Percentiles rank a stretch among this genome's conserved stretches.
Conservation (phyloP, 345 rosid genomes). For the Lenwebbia sp. region DNA sequence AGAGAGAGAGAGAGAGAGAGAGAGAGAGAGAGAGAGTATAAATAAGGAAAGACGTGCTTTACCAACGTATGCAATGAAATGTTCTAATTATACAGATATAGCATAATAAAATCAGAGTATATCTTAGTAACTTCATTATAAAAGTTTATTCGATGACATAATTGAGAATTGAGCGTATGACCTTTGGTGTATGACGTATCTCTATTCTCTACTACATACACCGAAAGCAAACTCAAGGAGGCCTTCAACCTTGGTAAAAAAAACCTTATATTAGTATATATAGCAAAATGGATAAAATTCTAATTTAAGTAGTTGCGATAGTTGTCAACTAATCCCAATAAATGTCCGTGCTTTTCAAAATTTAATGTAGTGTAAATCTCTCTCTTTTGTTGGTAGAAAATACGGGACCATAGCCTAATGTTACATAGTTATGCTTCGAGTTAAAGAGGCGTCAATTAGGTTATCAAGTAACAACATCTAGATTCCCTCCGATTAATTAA, state of each 20-base stretch:
- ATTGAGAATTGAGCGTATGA: neutral
- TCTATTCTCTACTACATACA: neutral
- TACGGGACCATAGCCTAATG: neutral
- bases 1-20: neutral
- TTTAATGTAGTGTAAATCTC: neutral
- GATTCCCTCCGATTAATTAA: too few species aligned
- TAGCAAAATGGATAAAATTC: neutral
- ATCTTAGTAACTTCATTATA: neutral
- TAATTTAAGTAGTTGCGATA: neutral
- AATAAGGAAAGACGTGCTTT: neutral
- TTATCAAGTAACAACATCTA: too few species aligned
- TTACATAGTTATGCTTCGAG: neutral
- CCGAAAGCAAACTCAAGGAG: neutral
- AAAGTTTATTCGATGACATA: neutral
- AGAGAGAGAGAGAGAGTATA: neutral
- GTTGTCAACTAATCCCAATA: neutral
- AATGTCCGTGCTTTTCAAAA: neutral
- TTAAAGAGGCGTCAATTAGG: too few species aligned
- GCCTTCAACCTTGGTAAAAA: neutral
- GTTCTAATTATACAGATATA: neutral
- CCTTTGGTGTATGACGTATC: neutral
- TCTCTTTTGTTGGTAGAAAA: neutral
- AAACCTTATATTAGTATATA: neutral
- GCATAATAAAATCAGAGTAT: neutral
- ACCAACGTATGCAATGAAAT: neutral